Base-by-base conservation (phyloP, 2,329 filamentous ascomycete genomes). In the Aspergillus sp. region DNA sequence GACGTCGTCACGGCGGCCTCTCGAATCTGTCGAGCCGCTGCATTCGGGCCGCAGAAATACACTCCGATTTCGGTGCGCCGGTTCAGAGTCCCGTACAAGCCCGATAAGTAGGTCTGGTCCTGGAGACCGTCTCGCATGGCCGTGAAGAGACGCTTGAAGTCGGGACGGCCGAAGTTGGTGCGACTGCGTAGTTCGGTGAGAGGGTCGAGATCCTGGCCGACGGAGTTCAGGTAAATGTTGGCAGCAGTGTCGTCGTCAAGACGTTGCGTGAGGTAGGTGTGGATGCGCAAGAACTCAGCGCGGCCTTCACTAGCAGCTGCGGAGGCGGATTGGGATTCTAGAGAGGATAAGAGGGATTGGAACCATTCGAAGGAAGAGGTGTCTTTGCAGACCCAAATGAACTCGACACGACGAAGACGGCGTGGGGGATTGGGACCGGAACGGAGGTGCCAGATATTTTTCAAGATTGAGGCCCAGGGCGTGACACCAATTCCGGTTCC, bases 321-420 rank as follows among this genome's bases (percentile, higher is more conserved):
- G 58, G 87, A 88, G 32, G 87, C 85, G 53, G 90, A 93, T 74
- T 99, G 95, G 39, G 88, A 84, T 77, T 99, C 95, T 22, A 99
- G 89, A 0, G 91, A 96, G 0, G 90, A 91, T 16, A 99, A 85
- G 0, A 99, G 87, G 1, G 90, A 92, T 75, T 99, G 95, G 82
- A 99, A 98, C 95, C 95, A 99, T 79, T 98, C 95, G 71, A 99
- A 99, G 0, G 93, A 96, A 36, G 86, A 90, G 0, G 93, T 96
- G 72, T 97, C 93, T 76, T 91, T 95, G 84, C 94, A 97, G 54
- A 98, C 89, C 95, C 95, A 99, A 81, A 99, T 96, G 78, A 99
- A 99, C 76, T 99, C 95, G 32, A 99, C 94, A 75, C 95, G 90
- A 60, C 92, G 90, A 51, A 99, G 88, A 72, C 94, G 91, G 53